These are phyloP conservation scores for Boletus subparvulus DNA, from an alignment of 768 basidiomycete species.

Conservation along the genomic window DNA sequence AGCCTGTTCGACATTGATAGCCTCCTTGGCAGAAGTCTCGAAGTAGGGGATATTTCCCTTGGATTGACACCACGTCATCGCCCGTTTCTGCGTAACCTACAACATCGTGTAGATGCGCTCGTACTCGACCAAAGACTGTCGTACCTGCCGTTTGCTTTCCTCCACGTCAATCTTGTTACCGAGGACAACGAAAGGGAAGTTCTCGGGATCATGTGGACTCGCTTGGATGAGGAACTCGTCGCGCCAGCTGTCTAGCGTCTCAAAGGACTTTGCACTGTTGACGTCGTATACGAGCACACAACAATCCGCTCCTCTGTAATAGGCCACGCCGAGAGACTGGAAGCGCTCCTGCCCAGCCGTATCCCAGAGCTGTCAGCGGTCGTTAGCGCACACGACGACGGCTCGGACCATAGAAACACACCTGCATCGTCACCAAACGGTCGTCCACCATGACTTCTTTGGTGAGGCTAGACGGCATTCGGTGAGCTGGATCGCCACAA, in stretches of 20 bases:
- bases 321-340: conserved; percentile 97
- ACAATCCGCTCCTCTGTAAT: conserved; percentile 98
- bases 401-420: conserved; percentile 30
- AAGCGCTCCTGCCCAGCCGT: conserved; percentile 99
- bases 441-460: conserved; percentile 99
- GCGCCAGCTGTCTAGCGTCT: conserved; percentile 98
- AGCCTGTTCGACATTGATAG: conserved; percentile 99
- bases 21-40: conserved; percentile 99
- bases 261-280: conserved; percentile 97
- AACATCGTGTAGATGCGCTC: not conserved
- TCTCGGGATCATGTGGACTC: conserved; percentile 97
- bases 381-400: conserved; percentile 2
- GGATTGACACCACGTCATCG: conserved; percentile 99
- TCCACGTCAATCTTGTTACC: conserved; percentile 99
- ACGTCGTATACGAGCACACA: conserved; percentile 99
- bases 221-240: conserved; percentile 99
- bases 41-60: conserved; percentile 99
- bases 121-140: conserved; percentile 15
- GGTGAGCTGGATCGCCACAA: conserved; percentile 5
- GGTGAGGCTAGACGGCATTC: conserved; percentile 62
- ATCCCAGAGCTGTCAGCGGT: conserved; percentile 85
- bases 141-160: conserved; percentile 94
- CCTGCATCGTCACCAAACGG: conserved; percentile 98
- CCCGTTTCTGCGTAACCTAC: conserved; percentile 97
- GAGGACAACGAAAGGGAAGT: conserved; percentile 98